Percentiles rank a stretch among this genome's conserved stretches.
Evolutionary conservation across 768 basidiomycete genomes (phyloP).

Genomic region (Neoboletus subvelutipes): DNA sequence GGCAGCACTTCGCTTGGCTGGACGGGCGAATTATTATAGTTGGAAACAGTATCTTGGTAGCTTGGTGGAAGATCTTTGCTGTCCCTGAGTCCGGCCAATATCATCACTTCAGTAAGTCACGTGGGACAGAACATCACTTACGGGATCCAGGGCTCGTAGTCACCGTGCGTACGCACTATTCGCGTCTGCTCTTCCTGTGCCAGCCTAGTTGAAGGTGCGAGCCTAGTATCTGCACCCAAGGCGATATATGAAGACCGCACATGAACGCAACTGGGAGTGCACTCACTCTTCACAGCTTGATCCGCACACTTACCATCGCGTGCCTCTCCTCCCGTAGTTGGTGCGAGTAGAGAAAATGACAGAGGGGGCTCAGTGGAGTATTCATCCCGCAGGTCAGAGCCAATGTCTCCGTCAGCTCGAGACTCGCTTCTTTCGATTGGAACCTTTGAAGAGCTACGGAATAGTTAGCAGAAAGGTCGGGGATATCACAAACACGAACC

Average conservation of each 20-base stretch:
- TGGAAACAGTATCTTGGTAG: slow-evolving; percentile 8
- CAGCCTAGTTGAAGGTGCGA: background rate
- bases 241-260: background rate
- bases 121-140: background rate
- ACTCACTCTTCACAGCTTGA: slow-evolving; percentile 1
- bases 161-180: background rate
- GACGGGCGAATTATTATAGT: background rate
- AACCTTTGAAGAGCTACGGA: background rate
- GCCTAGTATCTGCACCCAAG: background rate
- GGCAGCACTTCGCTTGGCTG: background rate
- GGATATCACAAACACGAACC: background rate
- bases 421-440: background rate
- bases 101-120: background rate
- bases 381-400: background rate
- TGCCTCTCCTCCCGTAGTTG: background rate
- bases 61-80: slow-evolving; percentile 14
- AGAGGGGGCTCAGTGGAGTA: background rate
- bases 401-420: background rate
- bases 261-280: background rate
- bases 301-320: background rate
- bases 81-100: background rate
- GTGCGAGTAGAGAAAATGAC: background rate
- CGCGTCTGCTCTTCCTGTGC: background rate
- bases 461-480: background rate
- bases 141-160: background rate